Conservation (phyloP, 805 yeast genomes). For the Barnettozyma salicaria region DNA sequence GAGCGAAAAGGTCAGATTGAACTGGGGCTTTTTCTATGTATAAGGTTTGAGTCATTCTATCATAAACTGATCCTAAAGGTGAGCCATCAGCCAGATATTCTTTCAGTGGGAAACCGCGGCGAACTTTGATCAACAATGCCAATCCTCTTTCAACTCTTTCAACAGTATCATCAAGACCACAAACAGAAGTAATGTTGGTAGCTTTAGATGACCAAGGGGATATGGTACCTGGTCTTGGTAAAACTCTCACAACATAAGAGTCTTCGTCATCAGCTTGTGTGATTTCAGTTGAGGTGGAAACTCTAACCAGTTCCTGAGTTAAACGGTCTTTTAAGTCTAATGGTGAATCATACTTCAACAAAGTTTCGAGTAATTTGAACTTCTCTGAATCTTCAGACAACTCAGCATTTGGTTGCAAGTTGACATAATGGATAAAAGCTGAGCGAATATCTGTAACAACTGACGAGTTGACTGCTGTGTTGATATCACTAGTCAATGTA, state of each 20-base stretch:
- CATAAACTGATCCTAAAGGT: constrained; percentile 68
- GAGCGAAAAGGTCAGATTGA: constrained; percentile 66
- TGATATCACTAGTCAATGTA: constrained; percentile 64
- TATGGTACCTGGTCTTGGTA: constrained; percentile 93
- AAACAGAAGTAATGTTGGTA: constrained; percentile 84
- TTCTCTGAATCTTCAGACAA: constrained; percentile 26
- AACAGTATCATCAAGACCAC: constrained; percentile 68
- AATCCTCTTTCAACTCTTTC: constrained; percentile 90
- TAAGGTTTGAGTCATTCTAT: constrained; percentile 88
- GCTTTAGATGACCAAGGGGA: constrained; percentile 99
- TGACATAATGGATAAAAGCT: constrained; percentile 75
- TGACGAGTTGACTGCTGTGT: constrained; percentile 56
- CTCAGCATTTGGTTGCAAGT: constrained; percentile 36
- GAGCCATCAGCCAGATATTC: constrained; percentile 49
- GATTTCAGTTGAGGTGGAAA: constrained; percentile 28
- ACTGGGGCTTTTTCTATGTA: constrained; percentile 57
- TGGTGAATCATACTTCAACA: constrained; percentile 71
- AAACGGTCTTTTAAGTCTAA: constrained; percentile 47
- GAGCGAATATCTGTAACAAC: constrained; percentile 68
- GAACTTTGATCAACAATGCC: constrained; percentile 63
- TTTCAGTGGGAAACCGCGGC: constrained; percentile 63
- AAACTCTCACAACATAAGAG: constrained; percentile 60
- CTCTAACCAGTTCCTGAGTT: constrained; percentile 35
- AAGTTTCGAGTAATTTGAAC: constrained; percentile 47
- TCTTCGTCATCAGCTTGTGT: constrained; percentile 33